Evolutionary conservation across 129 eudicot species (phyloP).

Genomic region (Smallanthus sonchifolius): DNA sequence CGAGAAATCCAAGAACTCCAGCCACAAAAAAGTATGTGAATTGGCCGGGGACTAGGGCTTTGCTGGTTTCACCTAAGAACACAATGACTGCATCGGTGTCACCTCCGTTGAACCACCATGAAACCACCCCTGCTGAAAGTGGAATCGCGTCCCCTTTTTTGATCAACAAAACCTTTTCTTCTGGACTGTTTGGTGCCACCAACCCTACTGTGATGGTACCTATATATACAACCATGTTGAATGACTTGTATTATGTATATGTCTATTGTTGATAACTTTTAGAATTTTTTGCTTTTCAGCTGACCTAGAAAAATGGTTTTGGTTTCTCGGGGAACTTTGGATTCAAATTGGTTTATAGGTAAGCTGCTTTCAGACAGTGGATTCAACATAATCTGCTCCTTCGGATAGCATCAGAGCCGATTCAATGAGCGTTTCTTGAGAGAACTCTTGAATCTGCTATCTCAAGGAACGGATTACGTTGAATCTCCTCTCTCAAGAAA

Average conservation of each 20-base stretch:
- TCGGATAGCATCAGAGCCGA: no score
- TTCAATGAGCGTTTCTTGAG: no score
- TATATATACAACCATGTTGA: background rate
- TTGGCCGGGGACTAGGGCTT: slow-evolving; percentile 37
- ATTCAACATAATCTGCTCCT: no score
- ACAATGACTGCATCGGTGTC: slow-evolving; percentile 29
- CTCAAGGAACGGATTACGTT: no score
- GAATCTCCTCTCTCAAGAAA: no score
- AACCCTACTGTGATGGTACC: slow-evolving; percentile 50
- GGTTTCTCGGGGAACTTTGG: no score
- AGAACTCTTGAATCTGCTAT: no score
- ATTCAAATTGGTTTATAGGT: no score
- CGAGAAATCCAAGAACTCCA: slow-evolving; percentile 37
- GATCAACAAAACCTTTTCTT: slow-evolving; percentile 38
- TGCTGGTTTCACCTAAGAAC: slow-evolving; percentile 49
- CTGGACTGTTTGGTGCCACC: slow-evolving; percentile 31
- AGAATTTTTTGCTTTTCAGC: no score
- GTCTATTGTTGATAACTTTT: no score
- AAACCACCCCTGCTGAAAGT: slow-evolving; percentile 33
- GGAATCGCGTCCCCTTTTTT: slow-evolving; percentile 59
- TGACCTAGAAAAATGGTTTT: no score
- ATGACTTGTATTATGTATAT: background rate
- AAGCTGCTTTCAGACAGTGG: no score
- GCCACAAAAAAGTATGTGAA: slow-evolving; percentile 35
- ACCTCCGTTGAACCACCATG: slow-evolving; percentile 69